phyloP scores from a whole-genome alignment of 1,139 yeast genomes.

The Debaryomycetaceae sp. region DNA sequence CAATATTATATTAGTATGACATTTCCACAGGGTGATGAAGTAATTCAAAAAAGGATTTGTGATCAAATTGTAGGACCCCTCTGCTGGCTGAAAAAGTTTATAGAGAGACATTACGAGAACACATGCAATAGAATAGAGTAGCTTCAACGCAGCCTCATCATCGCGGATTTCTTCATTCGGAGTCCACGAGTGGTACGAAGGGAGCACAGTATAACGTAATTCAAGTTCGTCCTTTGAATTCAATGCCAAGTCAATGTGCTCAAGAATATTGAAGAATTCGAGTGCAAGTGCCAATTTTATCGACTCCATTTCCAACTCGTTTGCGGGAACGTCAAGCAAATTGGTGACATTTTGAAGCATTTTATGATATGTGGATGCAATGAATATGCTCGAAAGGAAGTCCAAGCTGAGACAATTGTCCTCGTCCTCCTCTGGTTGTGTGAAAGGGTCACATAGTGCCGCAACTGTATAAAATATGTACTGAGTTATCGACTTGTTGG shows the following conservation, averaged over 20 bases:
- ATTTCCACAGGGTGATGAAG: slow-evolving; percentile 60
- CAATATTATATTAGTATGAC: slow-evolving; percentile 53
- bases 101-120: slow-evolving; percentile 49
- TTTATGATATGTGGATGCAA: slow-evolving; percentile 34
- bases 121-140: slow-evolving; percentile 51
- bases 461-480: slow-evolving; percentile 30
- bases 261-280: slow-evolving; percentile 39
- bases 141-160: slow-evolving; percentile 31
- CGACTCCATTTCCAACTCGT: slow-evolving; percentile 12
- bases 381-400: slow-evolving; percentile 46
- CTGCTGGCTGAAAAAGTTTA: slow-evolving; percentile 41
- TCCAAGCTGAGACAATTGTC: slow-evolving; percentile 50
- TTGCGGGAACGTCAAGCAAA: not conserved
- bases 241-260: slow-evolving; percentile 34
- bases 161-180: slow-evolving; percentile 36
- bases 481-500: not conserved
- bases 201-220: slow-evolving; percentile 42
- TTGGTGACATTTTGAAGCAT: slow-evolving; percentile 5
- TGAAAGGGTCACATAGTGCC: slow-evolving; percentile 59
- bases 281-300: slow-evolving; percentile 40
- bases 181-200: slow-evolving; percentile 54
- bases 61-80: slow-evolving; percentile 35
- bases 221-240: slow-evolving; percentile 48
- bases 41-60: slow-evolving; percentile 59
- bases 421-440: slow-evolving; percentile 67